A percentile compares a stretch with the other conserved stretches of the same genome.
phyloP scores from a whole-genome alignment of 345 rosid species.

The Eucalyptus marginata region DNA sequence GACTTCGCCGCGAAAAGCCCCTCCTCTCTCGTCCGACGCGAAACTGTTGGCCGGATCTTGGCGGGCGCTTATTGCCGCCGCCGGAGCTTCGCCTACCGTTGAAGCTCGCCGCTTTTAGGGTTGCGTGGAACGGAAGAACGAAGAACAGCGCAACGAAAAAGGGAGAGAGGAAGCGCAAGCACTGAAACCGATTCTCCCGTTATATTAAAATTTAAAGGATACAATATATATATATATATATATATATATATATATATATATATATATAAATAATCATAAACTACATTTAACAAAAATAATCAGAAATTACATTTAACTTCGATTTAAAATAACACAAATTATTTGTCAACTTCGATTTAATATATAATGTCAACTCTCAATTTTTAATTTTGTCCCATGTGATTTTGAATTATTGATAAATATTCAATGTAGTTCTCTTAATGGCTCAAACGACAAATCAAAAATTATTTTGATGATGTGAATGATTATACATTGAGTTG shows the following conservation, averaged over 20 bases:
- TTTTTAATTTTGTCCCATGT: fast-evolving
- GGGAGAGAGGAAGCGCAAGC: background rate
- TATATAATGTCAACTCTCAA: no score
- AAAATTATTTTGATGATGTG: no score
- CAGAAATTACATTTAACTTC: no score
- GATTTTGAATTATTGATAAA: background rate
- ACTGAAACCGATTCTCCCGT: background rate
- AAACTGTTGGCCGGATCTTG: background rate
- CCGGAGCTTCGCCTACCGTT: background rate
- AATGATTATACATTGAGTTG: background rate
- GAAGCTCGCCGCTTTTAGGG: background rate
- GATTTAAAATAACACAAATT: no score
- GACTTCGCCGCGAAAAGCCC: background rate
- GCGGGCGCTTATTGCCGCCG: background rate
- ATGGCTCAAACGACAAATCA: no score
- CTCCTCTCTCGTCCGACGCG: background rate
- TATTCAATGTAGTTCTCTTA: fast-evolving
- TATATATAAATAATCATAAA: background rate
- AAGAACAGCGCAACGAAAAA: background rate
- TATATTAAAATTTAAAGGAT: background rate
- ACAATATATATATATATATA: background rate
- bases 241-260: background rate
- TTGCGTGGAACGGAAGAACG: background rate
- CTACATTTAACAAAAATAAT: no score
- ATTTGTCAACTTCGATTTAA: no score